phyloP scores from a whole-genome alignment of 768 basidiomycete species.

The Leccinum uliginosum region DNA sequence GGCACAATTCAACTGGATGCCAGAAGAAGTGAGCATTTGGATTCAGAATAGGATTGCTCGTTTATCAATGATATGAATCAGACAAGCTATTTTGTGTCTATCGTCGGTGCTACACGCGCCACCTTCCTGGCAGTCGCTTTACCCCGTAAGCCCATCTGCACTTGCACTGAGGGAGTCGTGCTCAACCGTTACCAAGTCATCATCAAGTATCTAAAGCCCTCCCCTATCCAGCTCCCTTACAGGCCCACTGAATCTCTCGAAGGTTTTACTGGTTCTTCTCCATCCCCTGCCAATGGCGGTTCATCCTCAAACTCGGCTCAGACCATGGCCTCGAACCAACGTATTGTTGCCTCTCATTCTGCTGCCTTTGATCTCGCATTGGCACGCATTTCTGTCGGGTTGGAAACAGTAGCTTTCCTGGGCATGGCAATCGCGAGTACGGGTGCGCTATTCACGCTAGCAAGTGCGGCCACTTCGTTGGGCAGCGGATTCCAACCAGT shows the following conservation, averaged over 20 bases:
- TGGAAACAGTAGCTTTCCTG: constrained; percentile 52
- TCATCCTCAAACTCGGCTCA: neutral
- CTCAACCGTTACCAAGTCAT: constrained; percentile 36
- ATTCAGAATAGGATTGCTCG: neutral
- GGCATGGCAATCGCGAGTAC: constrained; percentile 46
- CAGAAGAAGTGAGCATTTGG: constrained; percentile 50
- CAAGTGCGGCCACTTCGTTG: constrained; percentile 51
- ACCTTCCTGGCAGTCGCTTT: constrained; percentile 51
- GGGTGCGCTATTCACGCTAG: constrained; percentile 47
- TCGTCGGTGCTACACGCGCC: constrained; percentile 51
- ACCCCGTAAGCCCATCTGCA: constrained; percentile 49
- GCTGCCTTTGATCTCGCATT: constrained; percentile 63
- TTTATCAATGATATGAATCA: constrained; percentile 22
- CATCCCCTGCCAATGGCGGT: neutral
- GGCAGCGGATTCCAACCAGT: constrained; percentile 64
- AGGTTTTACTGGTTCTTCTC: neutral
- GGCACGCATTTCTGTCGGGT: constrained; percentile 53
- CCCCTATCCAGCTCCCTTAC: constrained; percentile 19
- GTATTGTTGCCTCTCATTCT: constrained; percentile 28
- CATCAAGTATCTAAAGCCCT: constrained; percentile 51
- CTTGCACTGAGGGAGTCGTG: neutral
- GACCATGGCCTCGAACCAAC: constrained; percentile 3
- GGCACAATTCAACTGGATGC: constrained; percentile 58
- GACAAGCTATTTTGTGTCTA: constrained; percentile 72
- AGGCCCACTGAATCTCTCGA: constrained; percentile 17